Conservation (phyloP, 2,329 filamentous ascomycete genomes). For the Fusarium camptoceras region DNA sequence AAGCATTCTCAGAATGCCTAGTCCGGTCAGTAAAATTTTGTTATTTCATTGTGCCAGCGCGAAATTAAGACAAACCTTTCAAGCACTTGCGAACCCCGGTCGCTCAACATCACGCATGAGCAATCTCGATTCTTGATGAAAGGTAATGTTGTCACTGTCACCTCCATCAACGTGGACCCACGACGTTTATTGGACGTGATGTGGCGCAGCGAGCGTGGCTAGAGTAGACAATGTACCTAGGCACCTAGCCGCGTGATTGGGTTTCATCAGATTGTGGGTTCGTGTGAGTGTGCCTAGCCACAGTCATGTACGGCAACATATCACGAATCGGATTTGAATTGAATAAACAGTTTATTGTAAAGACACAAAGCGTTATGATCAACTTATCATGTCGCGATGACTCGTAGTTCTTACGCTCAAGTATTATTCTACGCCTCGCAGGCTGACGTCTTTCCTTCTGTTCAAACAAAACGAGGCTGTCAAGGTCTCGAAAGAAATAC, state of each 20-base stretch:
- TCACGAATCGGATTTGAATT: background rate
- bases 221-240: background rate
- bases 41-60: background rate
- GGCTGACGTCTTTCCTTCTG: slow-evolving; percentile 3
- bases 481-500: background rate
- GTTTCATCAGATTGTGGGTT: too few relatives aligned
- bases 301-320: background rate
- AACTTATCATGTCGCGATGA: slow-evolving; percentile 24
- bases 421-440: slow-evolving; percentile 25
- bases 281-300: background rate
- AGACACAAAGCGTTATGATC: slow-evolving; percentile 30
- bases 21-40: slow-evolving; percentile 12
- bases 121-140: background rate
- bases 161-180: background rate
- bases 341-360: slow-evolving; percentile 3
- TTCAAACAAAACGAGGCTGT: background rate
- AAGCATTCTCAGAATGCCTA: slow-evolving; percentile 44
- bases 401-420: slow-evolving; percentile 18
- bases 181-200: background rate
- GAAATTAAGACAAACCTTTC: slow-evolving; percentile 9
- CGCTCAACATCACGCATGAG: background rate
- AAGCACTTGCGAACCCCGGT: background rate
- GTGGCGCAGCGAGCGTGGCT: slow-evolving; percentile 9
- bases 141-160: background rate
- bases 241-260: too few relatives aligned